Conservation (phyloP, 2,329 filamentous ascomycete genomes). For the Trichophyton schoenleinii region DNA sequence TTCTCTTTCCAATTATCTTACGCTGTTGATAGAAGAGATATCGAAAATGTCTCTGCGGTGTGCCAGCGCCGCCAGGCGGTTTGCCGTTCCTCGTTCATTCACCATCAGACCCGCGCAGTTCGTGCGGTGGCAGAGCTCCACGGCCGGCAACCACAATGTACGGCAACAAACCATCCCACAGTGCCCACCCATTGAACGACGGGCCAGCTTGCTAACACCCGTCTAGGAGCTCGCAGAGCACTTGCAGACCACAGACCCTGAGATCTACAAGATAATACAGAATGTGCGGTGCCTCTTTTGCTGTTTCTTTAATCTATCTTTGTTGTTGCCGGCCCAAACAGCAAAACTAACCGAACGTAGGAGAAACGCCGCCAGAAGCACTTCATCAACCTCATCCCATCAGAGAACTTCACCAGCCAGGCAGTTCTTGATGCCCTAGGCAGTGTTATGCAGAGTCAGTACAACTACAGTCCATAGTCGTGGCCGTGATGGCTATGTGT, state of each 20-base stretch:
- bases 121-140: conserved; percentile 26
- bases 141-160: conserved; percentile 32
- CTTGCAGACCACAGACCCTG: conserved; percentile 73
- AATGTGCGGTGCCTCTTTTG: conserved; percentile 45
- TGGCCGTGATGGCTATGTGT: background rate
- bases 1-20: too few species aligned
- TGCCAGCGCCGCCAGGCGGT: background rate
- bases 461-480: background rate
- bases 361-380: conserved; percentile 95
- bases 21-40: background rate
- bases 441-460: conserved; percentile 85
- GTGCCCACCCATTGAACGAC: background rate
- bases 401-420: conserved; percentile 90
- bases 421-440: conserved; percentile 83
- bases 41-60: background rate
- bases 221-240: conserved; percentile 62
- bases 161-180: background rate
- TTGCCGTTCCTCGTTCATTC: background rate
- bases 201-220: background rate
- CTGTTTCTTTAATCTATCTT: background rate
- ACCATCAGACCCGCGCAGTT: conserved; percentile 10
- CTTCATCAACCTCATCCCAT: conserved; percentile 94
- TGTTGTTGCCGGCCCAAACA: background rate
- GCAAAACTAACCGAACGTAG: conserved; percentile 33
- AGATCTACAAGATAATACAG: conserved; percentile 78